Evolutionary conservation across 129 eudicot species (phyloP).

Genomic region (Deinandra increscens): DNA sequence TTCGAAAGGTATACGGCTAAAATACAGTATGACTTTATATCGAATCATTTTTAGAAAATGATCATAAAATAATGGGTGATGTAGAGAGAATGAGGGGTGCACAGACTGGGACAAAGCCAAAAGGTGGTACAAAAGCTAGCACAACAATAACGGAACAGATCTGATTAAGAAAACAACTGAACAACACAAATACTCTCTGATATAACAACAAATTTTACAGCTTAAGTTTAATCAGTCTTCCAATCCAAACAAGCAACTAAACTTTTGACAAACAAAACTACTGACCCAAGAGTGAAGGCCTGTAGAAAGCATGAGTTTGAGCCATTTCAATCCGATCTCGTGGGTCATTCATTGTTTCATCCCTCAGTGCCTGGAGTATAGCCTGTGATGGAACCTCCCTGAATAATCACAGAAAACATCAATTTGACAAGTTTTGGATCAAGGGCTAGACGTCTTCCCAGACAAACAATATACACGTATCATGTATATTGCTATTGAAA

Average conservation of each 20-base stretch:
- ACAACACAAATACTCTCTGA: not conserved
- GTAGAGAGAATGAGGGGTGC: no score
- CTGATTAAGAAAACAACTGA: not conserved
- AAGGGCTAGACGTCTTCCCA: not conserved
- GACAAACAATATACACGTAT: no score
- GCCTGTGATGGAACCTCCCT: constrained; percentile 72
- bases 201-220: constrained; percentile 10
- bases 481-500: not conserved
- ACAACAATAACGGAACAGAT: no score
- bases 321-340: constrained; percentile 96
- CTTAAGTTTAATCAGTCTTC: not conserved
- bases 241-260: constrained; percentile 25
- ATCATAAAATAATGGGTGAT: no score
- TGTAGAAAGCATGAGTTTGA: constrained; percentile 77
- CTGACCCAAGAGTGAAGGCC: constrained; percentile 76
- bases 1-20: no score
- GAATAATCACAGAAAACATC: not conserved
- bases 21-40: no score
- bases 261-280: constrained; percentile 20
- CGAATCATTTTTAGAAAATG: no score
- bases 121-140: no score
- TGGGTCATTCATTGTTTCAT: constrained; percentile 93
- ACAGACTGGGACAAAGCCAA: no score
- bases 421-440: not conserved
- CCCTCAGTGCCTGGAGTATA: constrained; percentile 88